Base-by-base conservation (phyloP, 768 basidiomycete species). In the Pholiota molesta region DNA sequence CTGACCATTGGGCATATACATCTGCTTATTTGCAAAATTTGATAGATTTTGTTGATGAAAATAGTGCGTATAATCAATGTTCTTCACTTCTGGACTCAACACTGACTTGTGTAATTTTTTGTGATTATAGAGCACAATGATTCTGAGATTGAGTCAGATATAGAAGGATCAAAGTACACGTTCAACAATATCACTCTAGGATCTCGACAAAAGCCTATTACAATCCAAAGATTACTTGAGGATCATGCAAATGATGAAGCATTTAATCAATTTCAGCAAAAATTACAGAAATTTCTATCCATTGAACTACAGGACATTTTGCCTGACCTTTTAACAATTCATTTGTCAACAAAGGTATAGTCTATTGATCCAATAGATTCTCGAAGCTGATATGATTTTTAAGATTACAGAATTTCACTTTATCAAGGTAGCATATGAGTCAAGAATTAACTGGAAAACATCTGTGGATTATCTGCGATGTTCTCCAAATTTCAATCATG, bases 401-500 rank as follows among this genome's bases (percentile, higher is more conserved):
- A n/a, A 72, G 67, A 56, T 73, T 0, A 35, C 26, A 1, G 71
- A 73, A 62, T 58, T 70, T 40, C 35, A 33, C 1, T 73, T 66
- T 33, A 52, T 76, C 55, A 72, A 65, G 51, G 28, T 72, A 3
- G 55, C 65, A 26, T 76, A 72, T 64, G 69, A 65, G 37, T 72
- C 66, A 1, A 60, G 10, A 10, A 59, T 71, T 9, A 65, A 69
- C 55, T 76, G 75, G 73, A 53, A 54, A 21, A 28, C 62, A 26
- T 19, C 10, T 3, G 67, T 60, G 0, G 68, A 77, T 53, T 63
- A 68, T 23, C 63, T 78, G 1, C 57, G 64, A 9, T 75, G 67
- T 64, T 73, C 62, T 31, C 74, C 74, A 2, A 35, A 21, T 0
- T 75, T 75, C 59, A 60, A 63, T 28, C 49, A 61, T 2, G 11